phyloP scores from a whole-genome alignment of 805 yeast species.

The Candida golubevii region DNA sequence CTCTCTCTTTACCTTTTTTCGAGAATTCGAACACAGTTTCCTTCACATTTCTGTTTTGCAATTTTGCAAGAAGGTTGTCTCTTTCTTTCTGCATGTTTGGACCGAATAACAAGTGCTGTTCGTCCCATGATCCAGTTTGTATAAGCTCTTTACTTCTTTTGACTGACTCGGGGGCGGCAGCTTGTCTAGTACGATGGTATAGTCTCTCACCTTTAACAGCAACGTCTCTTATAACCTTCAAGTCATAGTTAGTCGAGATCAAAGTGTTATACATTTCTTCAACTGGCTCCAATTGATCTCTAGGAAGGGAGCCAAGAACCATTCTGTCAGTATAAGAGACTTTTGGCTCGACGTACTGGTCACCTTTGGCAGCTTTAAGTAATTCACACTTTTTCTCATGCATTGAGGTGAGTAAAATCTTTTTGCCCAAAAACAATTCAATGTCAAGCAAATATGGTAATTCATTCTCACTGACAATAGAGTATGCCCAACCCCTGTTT shows the following conservation, averaged over 20 bases:
- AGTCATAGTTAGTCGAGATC: constrained; percentile 61
- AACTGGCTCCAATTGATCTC: constrained; percentile 62
- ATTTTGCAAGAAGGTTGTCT: constrained; percentile 62
- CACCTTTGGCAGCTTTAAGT: constrained; percentile 43
- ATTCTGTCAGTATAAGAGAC: constrained; percentile 69
- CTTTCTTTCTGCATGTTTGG: constrained; percentile 71
- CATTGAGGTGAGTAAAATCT: constrained; percentile 67
- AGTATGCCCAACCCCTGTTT: constrained; percentile 94
- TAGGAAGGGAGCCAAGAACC: constrained; percentile 79
- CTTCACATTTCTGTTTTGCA: constrained; percentile 64
- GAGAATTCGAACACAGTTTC: constrained; percentile 95
- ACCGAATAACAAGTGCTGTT: constrained; percentile 76
- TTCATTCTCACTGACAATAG: constrained; percentile 80
- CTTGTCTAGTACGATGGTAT: constrained; percentile 76
- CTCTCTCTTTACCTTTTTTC: constrained; percentile 41
- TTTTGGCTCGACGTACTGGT: constrained; percentile 48
- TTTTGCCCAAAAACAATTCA: constrained; percentile 84
- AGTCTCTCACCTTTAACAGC: constrained; percentile 84
- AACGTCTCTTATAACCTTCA: constrained; percentile 60
- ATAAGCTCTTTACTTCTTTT: constrained; percentile 78
- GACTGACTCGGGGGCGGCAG: constrained; percentile 84
- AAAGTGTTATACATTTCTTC: constrained; percentile 68
- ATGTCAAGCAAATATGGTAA: constrained; percentile 86
- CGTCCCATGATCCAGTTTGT: constrained; percentile 76
- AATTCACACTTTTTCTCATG: constrained; percentile 57